phyloP scores from a whole-genome alignment of 768 basidiomycete species.

The Suillus fuscotomentosus region DNA sequence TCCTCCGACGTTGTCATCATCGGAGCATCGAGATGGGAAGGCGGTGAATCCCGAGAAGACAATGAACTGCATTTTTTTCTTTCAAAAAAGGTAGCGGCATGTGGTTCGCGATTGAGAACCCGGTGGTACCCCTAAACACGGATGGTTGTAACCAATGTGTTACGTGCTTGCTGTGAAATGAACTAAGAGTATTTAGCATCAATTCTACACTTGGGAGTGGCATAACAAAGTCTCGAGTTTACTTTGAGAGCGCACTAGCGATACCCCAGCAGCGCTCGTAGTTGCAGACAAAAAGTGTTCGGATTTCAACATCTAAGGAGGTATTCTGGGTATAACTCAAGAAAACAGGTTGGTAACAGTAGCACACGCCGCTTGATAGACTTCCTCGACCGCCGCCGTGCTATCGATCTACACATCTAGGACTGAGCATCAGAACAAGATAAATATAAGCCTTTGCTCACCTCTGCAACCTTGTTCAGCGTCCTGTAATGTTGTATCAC shows the following conservation, averaged over 20 bases:
- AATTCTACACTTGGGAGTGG: background rate
- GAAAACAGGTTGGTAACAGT: constrained; percentile 52
- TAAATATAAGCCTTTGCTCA: constrained; percentile 32
- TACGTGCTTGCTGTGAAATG: background rate
- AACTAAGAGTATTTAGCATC: background rate
- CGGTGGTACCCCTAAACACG: background rate
- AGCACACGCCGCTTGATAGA: constrained; percentile 57
- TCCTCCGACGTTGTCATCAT: background rate
- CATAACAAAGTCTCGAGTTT: background rate
- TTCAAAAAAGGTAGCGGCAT: background rate
- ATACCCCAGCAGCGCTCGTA: background rate
- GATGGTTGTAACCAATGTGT: background rate
- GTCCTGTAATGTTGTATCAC: constrained; percentile 82
- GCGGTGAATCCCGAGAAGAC: background rate
- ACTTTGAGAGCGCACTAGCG: background rate
- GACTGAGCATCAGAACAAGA: constrained; percentile 1
- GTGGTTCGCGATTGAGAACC: background rate
- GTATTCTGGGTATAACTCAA: constrained; percentile 12
- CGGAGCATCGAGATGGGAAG: background rate
- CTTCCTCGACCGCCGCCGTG: constrained; percentile 65
- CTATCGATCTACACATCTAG: constrained; percentile 57
- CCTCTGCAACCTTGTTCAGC: constrained; percentile 75
- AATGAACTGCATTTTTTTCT: background rate
- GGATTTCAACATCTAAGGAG: background rate
- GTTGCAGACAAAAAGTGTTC: background rate